Evolutionary conservation across 352 stramenopile genomes (phyloP), one percentile per base, ranked within the genome.

Genomic region (Phytophthora citrophthora): DNA sequence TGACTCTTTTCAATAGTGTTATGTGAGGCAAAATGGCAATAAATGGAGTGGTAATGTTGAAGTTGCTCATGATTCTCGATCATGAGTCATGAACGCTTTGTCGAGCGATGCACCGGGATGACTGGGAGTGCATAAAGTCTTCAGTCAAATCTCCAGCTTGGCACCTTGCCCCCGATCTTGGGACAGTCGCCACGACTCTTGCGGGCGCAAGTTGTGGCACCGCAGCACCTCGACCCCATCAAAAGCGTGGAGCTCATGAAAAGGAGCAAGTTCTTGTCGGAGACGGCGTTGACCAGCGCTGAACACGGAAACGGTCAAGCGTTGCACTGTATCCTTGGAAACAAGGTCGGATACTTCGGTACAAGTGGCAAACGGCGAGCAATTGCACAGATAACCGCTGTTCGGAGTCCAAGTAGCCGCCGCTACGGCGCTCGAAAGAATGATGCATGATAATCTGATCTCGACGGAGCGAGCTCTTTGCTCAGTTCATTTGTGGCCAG

Each of bases 121-220:
- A 68, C 56, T 63, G 45, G 20, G 15, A 50, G 64, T 72, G 46
- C 46, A 68, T 68, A 72, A 64, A 8, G 45, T 20, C n/a, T 31
- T 34, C 43, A 54, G 52, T 57, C 52, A 69, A 69, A 73, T 73
- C 59, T 34, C 52, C 55, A 50, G 49, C 41, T 40, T 18, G 5
- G 48, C 27, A 51, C 18, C 39, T 34, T 52, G 16, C 45, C 40
- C 31, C 16, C 52, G 48, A 62, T 70, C 60, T 67, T 44, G 34
- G 34, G 45, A 59, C 62, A 70, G 55, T 57, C 62, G 61, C 20
- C 18, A 29, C 29, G 31, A 54, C 45, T 23, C 29, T 11, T 5
- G n/a, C n/a, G n/a, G n/a, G n/a, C n/a, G n/a, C n/a, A n/a, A 2
- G 20, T 7, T 27, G 29, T 32, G n/a, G 54, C 57, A 59, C 47